These are phyloP conservation scores for Raphanus sativus DNA, from an alignment of 345 rosid species.

Conservation along the genomic window DNA sequence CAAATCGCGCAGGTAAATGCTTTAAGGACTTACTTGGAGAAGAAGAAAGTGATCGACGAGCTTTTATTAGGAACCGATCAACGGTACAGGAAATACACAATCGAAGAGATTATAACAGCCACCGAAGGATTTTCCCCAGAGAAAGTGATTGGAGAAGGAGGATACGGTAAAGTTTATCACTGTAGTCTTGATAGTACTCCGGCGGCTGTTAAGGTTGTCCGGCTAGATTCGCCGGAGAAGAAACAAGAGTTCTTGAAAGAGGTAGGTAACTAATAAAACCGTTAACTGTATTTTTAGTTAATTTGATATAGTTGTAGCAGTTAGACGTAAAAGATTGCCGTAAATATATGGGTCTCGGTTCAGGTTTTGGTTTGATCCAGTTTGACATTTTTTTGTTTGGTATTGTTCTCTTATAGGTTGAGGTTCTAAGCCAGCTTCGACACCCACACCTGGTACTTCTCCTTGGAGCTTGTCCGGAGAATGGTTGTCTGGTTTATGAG, in stretches of 20 bases:
- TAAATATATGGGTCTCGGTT: background rate
- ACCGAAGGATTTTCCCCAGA: constrained; percentile 61
- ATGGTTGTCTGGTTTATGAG: constrained; percentile 77
- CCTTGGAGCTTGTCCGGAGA: constrained; percentile 92
- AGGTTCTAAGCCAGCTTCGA: constrained; percentile 76
- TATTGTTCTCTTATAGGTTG: constrained; percentile 51
- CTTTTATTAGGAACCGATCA: constrained; percentile 57
- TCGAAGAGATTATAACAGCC: constrained; percentile 60
- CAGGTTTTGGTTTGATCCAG: constrained; percentile 5
- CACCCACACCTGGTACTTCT: constrained; percentile 81
- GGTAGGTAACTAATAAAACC: constrained; percentile 42
- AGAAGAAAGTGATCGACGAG: constrained; percentile 58
- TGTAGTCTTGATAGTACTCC: constrained; percentile 78
- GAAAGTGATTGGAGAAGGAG: constrained; percentile 81
- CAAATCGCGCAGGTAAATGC: constrained; percentile 71
- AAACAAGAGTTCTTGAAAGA: constrained; percentile 80
- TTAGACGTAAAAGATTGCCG: no score
- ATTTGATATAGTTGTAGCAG: no score
- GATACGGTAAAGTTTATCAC: constrained; percentile 79
- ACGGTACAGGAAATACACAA: constrained; percentile 68
- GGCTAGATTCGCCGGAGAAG: constrained; percentile 52
- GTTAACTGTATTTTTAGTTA: no score
- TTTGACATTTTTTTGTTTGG: background rate
- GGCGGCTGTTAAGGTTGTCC: constrained; percentile 79
- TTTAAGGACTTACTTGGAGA: constrained; percentile 60